phyloP scores from a whole-genome alignment of 2,329 filamentous ascomycete genomes.

The Teratosphaeria pseudoeucalypti region DNA sequence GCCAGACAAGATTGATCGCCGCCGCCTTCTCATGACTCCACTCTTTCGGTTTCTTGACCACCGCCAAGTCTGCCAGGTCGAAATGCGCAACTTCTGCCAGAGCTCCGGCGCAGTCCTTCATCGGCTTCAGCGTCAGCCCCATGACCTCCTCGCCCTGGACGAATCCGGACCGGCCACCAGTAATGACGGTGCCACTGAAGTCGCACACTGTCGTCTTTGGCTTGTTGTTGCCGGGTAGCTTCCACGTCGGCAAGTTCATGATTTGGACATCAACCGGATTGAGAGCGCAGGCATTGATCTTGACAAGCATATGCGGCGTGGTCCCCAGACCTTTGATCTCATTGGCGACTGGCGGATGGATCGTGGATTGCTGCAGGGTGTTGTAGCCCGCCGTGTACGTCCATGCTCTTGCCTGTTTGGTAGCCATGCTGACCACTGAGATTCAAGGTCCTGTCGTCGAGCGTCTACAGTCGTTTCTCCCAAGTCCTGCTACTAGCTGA shows the following conservation, averaged over 20 bases:
- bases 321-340: conserved; percentile 11
- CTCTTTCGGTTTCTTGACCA: conserved; percentile 18
- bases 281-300: conserved; percentile 23
- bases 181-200: conserved; percentile 22
- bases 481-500: neutral
- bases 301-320: conserved; percentile 20
- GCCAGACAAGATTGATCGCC: conserved; percentile 22
- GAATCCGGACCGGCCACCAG: conserved; percentile 16
- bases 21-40: conserved; percentile 25
- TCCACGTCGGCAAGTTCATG: conserved; percentile 24
- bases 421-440: conserved; percentile 10
- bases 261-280: conserved; percentile 29
- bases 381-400: conserved; percentile 24
- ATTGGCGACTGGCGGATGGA: conserved; percentile 10
- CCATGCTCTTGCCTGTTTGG: conserved; percentile 20
- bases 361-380: conserved; percentile 16
- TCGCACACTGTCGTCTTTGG: conserved; percentile 24
- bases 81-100: conserved; percentile 22
- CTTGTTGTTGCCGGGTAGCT: conserved; percentile 13
- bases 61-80: conserved; percentile 13
- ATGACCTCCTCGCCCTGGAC: conserved; percentile 23
- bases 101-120: conserved; percentile 16
- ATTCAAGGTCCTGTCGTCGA: neutral
- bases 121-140: conserved; percentile 21
- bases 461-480: neutral